These are phyloP conservation scores for Myrica gale DNA, from an alignment of 306 rosid species.

Conservation along the genomic window DNA sequence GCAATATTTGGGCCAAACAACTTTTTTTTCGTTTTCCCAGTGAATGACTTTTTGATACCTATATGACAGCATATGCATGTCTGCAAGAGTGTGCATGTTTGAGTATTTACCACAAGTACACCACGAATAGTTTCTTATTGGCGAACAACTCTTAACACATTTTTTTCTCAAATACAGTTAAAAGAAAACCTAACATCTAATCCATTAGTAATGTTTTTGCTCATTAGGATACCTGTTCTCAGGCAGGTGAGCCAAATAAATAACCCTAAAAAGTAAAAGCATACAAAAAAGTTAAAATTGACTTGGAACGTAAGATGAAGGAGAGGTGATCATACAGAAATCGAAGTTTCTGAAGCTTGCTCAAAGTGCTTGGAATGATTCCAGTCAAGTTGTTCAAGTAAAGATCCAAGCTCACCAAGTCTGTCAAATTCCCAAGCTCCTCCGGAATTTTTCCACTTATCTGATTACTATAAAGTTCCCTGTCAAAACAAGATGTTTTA, in stretches of 20 bases:
- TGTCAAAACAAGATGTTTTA: constrained; percentile 30
- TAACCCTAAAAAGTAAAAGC: constrained; percentile 16
- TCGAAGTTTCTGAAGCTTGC: constrained; percentile 60
- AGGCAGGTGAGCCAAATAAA: constrained; percentile 13
- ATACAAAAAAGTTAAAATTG: constrained; percentile 15
- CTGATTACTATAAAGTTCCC: constrained; percentile 80
- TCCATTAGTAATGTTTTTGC: not conserved
- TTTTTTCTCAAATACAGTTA: not conserved
- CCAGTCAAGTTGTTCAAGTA: constrained; percentile 60
- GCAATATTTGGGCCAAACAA: not conserved
- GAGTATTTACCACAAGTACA: not conserved
- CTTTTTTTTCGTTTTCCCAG: not conserved
- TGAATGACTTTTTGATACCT: not conserved
- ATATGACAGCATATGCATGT: not conserved
- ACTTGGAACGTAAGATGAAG: constrained; percentile 34
- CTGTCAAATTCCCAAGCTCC: constrained; percentile 69
- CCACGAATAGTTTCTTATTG: not conserved
- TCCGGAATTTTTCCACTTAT: constrained; percentile 66
- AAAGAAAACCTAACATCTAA: constrained; percentile 2
- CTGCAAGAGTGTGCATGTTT: not conserved
- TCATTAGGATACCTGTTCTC: constrained; percentile 7
- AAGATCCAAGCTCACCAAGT: constrained; percentile 96
- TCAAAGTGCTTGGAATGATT: constrained; percentile 52
- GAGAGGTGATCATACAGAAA: constrained; percentile 65
- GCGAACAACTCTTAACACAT: not conserved